These are phyloP conservation scores for Hypholoma fasciculare DNA, from an alignment of 768 basidiomycete genomes.

Conservation along the genomic window DNA sequence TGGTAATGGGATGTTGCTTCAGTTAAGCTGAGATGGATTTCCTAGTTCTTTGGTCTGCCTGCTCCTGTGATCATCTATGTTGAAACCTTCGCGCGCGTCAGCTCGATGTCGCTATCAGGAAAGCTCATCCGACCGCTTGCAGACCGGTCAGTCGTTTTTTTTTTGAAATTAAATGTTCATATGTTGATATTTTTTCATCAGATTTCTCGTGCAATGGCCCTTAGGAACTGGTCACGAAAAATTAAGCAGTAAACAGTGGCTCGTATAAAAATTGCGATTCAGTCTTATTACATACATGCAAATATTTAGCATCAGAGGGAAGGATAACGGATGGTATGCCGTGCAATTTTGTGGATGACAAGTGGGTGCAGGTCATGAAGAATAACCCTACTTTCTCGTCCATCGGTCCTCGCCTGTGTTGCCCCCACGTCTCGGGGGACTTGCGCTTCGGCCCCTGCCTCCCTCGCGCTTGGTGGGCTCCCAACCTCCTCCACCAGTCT, in stretches of 20 bases:
- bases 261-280: conserved; percentile 6
- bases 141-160: conserved; percentile 57
- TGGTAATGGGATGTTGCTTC: not conserved
- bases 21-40: not conserved
- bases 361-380: not conserved
- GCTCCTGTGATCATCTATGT: conserved; percentile 81
- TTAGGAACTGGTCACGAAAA: conserved; percentile 30
- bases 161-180: not conserved
- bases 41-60: conserved; percentile 72
- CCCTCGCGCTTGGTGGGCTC: conserved; percentile 73
- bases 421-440: conserved; percentile 62
- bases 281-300: not conserved
- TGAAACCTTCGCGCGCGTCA: conserved; percentile 92
- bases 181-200: not conserved
- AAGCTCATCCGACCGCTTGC: conserved; percentile 79
- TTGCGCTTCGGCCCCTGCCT: conserved; percentile 72
- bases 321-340: not conserved
- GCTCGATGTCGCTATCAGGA: conserved; percentile 79
- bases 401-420: conserved; percentile 75
- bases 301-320: not conserved
- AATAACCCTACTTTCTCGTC: conserved; percentile 47
- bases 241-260: conserved; percentile 11
- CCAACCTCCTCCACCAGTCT: conserved; percentile 79
- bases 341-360: conserved; percentile 1
- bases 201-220: conserved; percentile 94